Conservation (phyloP, 352 stramenopile genomes). For the Phytopythium ostracodes region DNA sequence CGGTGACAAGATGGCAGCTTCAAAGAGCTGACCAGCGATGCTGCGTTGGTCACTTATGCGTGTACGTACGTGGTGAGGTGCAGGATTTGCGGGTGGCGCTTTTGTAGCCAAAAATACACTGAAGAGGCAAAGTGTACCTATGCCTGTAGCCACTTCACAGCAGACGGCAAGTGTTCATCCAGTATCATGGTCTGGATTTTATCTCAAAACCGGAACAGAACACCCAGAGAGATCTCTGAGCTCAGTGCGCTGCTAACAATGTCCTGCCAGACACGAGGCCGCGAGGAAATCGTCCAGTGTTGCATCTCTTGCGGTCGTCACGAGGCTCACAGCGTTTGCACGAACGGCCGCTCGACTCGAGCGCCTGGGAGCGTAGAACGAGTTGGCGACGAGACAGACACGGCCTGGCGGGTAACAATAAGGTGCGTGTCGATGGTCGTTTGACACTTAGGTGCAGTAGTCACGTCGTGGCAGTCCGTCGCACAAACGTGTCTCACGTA, state of each 20-base stretch:
- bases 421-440: background rate
- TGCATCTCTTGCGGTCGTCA: background rate
- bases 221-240: background rate
- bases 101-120: slow-evolving; percentile 1
- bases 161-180: background rate
- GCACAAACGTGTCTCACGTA: background rate
- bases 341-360: background rate
- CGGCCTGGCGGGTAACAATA: background rate
- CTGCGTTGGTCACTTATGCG: too few relatives aligned
- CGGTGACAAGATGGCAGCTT: background rate
- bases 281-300: background rate
- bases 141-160: background rate
- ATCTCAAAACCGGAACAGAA: background rate
- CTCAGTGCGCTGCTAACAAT: background rate
- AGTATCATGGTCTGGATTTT: background rate
- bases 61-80: background rate
- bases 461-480: background rate
- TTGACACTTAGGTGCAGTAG: background rate
- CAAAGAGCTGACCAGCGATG: too few relatives aligned
- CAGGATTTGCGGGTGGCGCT: background rate
- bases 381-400: background rate
- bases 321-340: background rate
- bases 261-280: background rate
- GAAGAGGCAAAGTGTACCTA: background rate
- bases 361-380: background rate